Conservation (phyloP, 2,329 filamentous ascomycete species). For the Trichoderma guizhouense region DNA sequence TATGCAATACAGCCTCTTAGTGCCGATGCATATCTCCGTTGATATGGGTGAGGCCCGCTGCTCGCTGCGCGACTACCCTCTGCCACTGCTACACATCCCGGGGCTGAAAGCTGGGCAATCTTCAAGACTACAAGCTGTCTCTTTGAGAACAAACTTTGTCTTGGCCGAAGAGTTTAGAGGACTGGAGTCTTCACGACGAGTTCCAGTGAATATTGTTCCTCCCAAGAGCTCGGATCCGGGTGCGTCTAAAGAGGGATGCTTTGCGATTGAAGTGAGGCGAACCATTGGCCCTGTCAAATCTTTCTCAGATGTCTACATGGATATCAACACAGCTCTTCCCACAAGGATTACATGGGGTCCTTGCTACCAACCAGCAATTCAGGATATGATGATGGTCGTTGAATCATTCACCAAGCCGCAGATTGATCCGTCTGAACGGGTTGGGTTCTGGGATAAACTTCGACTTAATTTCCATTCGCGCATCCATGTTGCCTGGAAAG, state of each 20-base stretch:
- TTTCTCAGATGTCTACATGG: slow-evolving; percentile 86
- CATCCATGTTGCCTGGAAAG: slow-evolving; percentile 85
- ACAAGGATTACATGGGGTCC: slow-evolving; percentile 96
- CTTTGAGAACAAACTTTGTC: slow-evolving; percentile 86
- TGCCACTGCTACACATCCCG: slow-evolving; percentile 88
- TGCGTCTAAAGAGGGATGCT: slow-evolving; percentile 58
- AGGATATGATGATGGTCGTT: slow-evolving; percentile 99
- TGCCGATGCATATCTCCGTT: slow-evolving; percentile 86
- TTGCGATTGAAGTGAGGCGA: slow-evolving; percentile 80
- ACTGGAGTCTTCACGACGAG: slow-evolving; percentile 72
- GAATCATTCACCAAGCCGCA: slow-evolving; percentile 97
- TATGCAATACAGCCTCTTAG: slow-evolving; percentile 83
- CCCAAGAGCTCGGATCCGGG: slow-evolving; percentile 56
- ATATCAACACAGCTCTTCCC: slow-evolving; percentile 88
- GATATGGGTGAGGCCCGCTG: slow-evolving; percentile 87
- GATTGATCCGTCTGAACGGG: slow-evolving; percentile 85
- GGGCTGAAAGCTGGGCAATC: slow-evolving; percentile 76
- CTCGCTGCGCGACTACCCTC: slow-evolving; percentile 87
- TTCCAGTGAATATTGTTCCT: slow-evolving; percentile 81
- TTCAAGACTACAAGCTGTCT: slow-evolving; percentile 73
- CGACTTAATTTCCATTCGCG: slow-evolving; percentile 90
- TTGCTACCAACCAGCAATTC: slow-evolving; percentile 94
- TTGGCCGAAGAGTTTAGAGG: slow-evolving; percentile 91
- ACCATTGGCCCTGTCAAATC: slow-evolving; percentile 95
- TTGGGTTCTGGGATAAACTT: slow-evolving; percentile 99